Percentiles rank a stretch among this genome's conserved stretches.
Evolutionary conservation across 371 early-diverging fungal species (phyloP).

Genomic region (Dipsacomyces acuminosporus): DNA sequence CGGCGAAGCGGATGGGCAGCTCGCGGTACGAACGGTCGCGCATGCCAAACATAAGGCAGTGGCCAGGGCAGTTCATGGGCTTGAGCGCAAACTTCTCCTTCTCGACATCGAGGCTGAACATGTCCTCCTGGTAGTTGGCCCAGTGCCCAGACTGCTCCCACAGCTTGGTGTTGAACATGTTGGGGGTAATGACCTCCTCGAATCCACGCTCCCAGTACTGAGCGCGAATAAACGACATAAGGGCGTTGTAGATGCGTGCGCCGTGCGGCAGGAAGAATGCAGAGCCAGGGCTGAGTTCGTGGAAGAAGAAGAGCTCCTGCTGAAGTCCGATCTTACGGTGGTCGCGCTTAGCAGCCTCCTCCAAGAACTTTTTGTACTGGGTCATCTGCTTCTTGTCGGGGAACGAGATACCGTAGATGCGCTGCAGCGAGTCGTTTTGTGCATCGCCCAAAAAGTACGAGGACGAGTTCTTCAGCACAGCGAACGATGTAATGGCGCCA

Average conservation of each 20-base stretch:
- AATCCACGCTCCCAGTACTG: slow-evolving; percentile 81
- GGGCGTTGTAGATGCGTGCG: slow-evolving; percentile 89
- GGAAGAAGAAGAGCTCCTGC: slow-evolving; percentile 98
- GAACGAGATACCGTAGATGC: slow-evolving; percentile 99
- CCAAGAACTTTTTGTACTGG: slow-evolving; percentile 89
- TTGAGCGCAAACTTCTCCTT: slow-evolving; percentile 93
- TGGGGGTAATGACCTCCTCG: slow-evolving; percentile 96
- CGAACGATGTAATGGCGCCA: slow-evolving; percentile 87
- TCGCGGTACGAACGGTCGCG: slow-evolving; percentile 94
- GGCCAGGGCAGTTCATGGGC: slow-evolving; percentile 99
- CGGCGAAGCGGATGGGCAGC: slow-evolving; percentile 97
- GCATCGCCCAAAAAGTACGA: slow-evolving; percentile 98
- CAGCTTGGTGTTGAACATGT: slow-evolving; percentile 93
- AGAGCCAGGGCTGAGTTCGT: slow-evolving; percentile 94
- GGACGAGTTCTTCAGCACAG: slow-evolving; percentile 94
- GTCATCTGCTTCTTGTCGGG: slow-evolving; percentile 95
- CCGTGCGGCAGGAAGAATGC: slow-evolving; percentile 98
- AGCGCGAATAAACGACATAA: slow-evolving; percentile 78
- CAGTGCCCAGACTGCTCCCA: slow-evolving; percentile 99
- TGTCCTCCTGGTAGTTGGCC: slow-evolving; percentile 98
- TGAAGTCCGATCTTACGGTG: slow-evolving; percentile 96
- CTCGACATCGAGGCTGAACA: slow-evolving; percentile 72
- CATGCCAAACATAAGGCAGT: slow-evolving; percentile 96
- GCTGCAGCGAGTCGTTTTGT: slow-evolving; percentile 95
- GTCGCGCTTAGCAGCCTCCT: slow-evolving; percentile 97